Evolutionary conservation across 768 basidiomycete genomes (phyloP).

Genomic region (Multifurca ochricompacta): DNA sequence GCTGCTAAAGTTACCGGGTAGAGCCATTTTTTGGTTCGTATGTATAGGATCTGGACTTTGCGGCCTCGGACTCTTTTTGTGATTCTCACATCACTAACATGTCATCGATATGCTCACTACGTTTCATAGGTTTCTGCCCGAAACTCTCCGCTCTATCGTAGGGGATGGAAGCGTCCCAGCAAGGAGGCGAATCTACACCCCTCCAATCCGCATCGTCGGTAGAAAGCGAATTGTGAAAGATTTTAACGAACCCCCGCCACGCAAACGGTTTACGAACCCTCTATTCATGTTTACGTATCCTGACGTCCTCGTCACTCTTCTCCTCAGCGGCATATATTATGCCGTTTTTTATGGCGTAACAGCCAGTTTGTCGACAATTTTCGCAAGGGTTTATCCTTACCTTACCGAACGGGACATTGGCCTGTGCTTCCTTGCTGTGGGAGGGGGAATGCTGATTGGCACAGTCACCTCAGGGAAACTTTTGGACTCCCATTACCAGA

Average conservation of each 20-base stretch:
- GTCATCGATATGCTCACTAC: background rate
- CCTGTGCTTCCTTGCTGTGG: conserved; percentile 70
- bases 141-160: conserved; percentile 41
- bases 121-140: conserved; percentile 34
- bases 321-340: conserved; percentile 46
- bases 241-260: conserved; percentile 18
- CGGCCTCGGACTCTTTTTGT: conserved; percentile 32
- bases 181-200: conserved; percentile 26
- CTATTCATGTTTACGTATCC: conserved; percentile 45
- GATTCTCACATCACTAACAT: conserved; percentile 4
- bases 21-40: conserved; percentile 39
- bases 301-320: conserved; percentile 48
- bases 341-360: conserved; percentile 54
- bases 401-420: conserved; percentile 61
- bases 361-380: conserved; percentile 54
- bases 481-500: conserved; percentile 58
- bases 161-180: conserved; percentile 36
- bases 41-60: conserved; percentile 30
- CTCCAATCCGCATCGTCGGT: conserved; percentile 29
- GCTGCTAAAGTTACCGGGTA: conserved; percentile 11
- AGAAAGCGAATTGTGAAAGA: conserved; percentile 7
- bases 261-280: conserved; percentile 43
- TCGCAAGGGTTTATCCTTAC: conserved; percentile 48
- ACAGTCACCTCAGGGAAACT: conserved; percentile 51
- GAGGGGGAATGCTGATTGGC: conserved; percentile 61